A percentile compares a stretch with the other conserved stretches of the same genome.
Conservation (phyloP, 2,329 filamentous ascomycete genomes). For the Ophiostoma sp. region DNA sequence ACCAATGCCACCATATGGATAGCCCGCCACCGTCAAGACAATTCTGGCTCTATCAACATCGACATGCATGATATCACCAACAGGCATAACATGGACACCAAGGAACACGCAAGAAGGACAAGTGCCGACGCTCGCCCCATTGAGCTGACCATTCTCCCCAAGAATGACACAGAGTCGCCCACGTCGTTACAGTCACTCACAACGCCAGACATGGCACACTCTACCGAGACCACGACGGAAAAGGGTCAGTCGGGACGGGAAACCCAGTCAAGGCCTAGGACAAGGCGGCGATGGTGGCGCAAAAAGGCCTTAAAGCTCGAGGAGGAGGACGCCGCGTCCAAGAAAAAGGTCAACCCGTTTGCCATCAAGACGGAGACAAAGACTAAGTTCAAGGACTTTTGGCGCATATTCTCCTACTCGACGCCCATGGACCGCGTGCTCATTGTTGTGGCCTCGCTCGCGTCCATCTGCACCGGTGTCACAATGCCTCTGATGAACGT, state of each 20-base stretch:
- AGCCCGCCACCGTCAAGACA: background rate
- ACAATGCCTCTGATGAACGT: slow-evolving; percentile 58
- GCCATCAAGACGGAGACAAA: slow-evolving; percentile 20
- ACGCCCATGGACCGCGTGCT: slow-evolving; percentile 47
- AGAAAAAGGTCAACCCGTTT: slow-evolving; percentile 14
- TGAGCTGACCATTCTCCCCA: background rate
- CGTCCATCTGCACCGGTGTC: slow-evolving; percentile 48
- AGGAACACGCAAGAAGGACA: background rate
- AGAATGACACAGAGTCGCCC: background rate
- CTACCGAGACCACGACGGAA: background rate
- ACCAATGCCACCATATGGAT: background rate
- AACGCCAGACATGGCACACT: background rate
- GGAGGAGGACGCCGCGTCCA: background rate
- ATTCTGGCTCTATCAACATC: background rate
- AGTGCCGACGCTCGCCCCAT: background rate
- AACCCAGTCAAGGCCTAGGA: background rate
- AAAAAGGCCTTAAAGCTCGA: background rate
- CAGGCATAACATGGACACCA: background rate
- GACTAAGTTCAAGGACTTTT: slow-evolving; percentile 21
- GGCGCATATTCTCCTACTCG: slow-evolving; percentile 48
- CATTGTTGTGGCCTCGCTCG: slow-evolving; percentile 42
- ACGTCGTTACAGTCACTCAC: background rate
- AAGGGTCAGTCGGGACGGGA: background rate
- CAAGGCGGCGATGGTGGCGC: background rate
- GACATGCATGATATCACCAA: slow-evolving; percentile 6